Base-by-base conservation (phyloP, 768 basidiomycete genomes). In the Suillus bovinus region DNA sequence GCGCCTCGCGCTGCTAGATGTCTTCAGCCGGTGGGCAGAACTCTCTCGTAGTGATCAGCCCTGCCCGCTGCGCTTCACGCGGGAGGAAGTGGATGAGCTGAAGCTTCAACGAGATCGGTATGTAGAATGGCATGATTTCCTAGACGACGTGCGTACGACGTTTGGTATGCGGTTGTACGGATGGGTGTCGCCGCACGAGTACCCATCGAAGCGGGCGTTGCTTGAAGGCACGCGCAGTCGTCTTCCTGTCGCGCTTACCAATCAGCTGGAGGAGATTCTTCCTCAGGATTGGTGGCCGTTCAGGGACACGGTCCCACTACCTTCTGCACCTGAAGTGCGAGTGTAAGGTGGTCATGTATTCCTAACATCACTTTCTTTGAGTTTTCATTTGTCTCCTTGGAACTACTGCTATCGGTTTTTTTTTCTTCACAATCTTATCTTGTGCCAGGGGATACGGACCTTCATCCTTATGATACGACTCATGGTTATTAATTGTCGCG, bases 261-360 rank as follows among this genome's bases (percentile, higher is more conserved):
- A 49, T 34, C 64, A 63, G 27, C 16, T 64, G n/a, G 62, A 63
- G 27, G 64, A 55, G 22, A 60, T 66, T 49, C 59, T 66, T 46
- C 64, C 64, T n/a, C 63, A 55, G 29, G 63, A 64, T 29, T 66
- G 64, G 64, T 66, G 64, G 64, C 64, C 64, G 24, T 66, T 66
- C 42, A 61, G 59, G 11, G 64, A 66, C 34, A 66, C 63, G 13
- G 63, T 66, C n/a, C 34, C 62, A 20, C 24, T 60, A 29, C 34
- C 49, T 31, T 60, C 41, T 29, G 46, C 34, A 13, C 56, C 38
- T 4, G 55, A 63, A 52, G 52, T 60, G 31, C 59, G 46, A 39
- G 41, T 44, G 49, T 63, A 44, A 63, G 42, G 60, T 31, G 55
- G 44, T 55, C 17, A n/a, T 27, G 41, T 29, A 36, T 39, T 11